A percentile compares a stretch with the other conserved stretches of the same genome.
Conservation (phyloP, 306 rosid genomes). For the Quercus agrifolia region DNA sequence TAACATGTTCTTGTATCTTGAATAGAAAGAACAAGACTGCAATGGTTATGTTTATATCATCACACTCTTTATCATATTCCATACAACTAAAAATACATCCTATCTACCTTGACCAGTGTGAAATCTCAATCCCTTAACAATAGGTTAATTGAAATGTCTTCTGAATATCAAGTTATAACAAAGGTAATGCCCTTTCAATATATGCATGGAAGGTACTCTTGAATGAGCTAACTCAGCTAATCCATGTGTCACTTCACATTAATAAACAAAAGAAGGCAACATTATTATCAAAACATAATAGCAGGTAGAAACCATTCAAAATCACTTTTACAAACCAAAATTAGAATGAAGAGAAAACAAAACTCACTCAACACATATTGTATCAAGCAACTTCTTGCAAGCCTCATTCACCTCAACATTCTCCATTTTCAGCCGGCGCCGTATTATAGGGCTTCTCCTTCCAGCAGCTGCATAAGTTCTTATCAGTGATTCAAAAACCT, state of each 20-base stretch:
- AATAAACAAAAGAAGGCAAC: constrained; percentile 13
- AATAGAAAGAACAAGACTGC: not conserved
- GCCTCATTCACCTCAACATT: constrained; percentile 62
- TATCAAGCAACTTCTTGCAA: constrained; percentile 59
- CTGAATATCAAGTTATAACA: not conserved
- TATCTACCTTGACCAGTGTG: not conserved
- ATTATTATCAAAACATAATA: constrained; percentile 25
- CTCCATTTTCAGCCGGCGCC: constrained; percentile 78
- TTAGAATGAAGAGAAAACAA: constrained; percentile 8
- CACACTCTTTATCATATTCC: not conserved
- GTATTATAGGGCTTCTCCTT: constrained; percentile 51
- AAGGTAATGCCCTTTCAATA: not conserved
- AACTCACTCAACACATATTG: constrained; percentile 55
- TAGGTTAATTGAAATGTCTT: not conserved
- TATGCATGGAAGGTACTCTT: not conserved
- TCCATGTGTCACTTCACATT: constrained; percentile 14
- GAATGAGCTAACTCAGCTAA: not conserved
- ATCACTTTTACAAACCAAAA: constrained; percentile 24
- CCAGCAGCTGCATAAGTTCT: constrained; percentile 82
- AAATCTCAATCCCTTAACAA: not conserved
- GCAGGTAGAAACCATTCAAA: constrained; percentile 21
- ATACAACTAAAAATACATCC: not conserved
- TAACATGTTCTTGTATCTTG: not conserved
- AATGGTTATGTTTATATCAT: not conserved
- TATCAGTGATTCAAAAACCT: constrained; percentile 74